A percentile compares a stretch with the other conserved stretches of the same genome.
phyloP scores from a whole-genome alignment of 257 asterid species.

The Cruciata laevipes region DNA sequence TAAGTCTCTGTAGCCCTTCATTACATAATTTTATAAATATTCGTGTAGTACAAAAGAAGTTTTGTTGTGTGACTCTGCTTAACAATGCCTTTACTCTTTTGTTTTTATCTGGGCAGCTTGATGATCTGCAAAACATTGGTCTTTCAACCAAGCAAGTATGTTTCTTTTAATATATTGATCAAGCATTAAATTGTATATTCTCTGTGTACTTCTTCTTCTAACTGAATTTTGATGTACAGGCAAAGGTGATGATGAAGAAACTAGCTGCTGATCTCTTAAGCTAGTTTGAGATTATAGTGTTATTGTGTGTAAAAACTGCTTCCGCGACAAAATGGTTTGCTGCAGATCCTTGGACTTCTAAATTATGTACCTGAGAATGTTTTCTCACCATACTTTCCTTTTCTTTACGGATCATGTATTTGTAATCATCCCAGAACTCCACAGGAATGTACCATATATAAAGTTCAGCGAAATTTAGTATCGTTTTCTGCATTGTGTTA shows the following conservation, averaged over 20 bases:
- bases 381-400: background rate
- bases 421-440: background rate
- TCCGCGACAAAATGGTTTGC: conserved; percentile 19
- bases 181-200: background rate
- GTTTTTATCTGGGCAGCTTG: conserved; percentile 41
- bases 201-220: background rate
- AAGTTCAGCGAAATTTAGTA: too few species aligned
- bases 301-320: background rate
- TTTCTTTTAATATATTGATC: background rate
- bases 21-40: background rate
- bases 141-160: conserved; percentile 79
- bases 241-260: conserved; percentile 64
- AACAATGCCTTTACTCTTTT: conserved; percentile 8
- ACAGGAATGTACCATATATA: too few species aligned
- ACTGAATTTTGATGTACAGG: conserved; percentile 26
- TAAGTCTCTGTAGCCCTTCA: conserved; percentile 27
- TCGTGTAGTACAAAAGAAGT: too few species aligned
- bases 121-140: conserved; percentile 71
- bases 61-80: background rate
- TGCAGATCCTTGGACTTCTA: background rate
- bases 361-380: background rate
- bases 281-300: conserved; percentile 10
- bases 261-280: conserved; percentile 54
- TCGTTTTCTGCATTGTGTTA: too few species aligned
- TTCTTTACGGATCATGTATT: background rate